A percentile compares a stretch with the other conserved stretches of the same genome.
Evolutionary conservation across 2,329 filamentous ascomycete genomes (phyloP).

Genomic region (Kalaharituber pfeilii): DNA sequence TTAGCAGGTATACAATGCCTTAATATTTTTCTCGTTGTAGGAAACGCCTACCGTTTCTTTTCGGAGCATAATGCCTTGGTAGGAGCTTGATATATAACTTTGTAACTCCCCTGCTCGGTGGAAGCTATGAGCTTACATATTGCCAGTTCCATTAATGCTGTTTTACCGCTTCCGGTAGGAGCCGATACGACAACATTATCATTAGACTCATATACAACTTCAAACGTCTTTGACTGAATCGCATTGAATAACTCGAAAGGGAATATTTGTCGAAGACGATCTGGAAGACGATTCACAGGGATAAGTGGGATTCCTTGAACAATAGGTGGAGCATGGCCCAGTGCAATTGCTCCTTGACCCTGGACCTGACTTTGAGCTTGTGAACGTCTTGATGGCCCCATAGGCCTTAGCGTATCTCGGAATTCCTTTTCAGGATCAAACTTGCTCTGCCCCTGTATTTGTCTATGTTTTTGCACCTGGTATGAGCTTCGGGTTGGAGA

Average conservation of each 20-base stretch:
- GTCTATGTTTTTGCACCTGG: neutral
- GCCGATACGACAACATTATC: conserved; percentile 67
- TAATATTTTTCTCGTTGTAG: too few relatives aligned
- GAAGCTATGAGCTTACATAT: conserved; percentile 52
- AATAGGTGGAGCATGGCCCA: conserved; percentile 21
- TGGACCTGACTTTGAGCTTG: neutral
- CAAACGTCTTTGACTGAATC: conserved; percentile 64
- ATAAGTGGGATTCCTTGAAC: conserved; percentile 30
- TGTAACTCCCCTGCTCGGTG: conserved; percentile 44
- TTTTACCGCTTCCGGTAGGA: conserved; percentile 75
- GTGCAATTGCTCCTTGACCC: neutral
- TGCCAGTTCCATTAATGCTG: conserved; percentile 61
- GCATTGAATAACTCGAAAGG: conserved; percentile 62
- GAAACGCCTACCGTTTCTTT: conserved; percentile 26
- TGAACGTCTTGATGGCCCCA: neutral
- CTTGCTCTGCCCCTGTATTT: neutral
- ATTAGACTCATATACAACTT: conserved; percentile 44
- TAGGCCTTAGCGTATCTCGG: neutral
- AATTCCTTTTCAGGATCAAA: neutral
- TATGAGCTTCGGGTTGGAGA: neutral
- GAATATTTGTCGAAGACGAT: conserved; percentile 52
- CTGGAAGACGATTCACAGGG: conserved; percentile 35
- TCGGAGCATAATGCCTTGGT: conserved; percentile 72
- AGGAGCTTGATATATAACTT: conserved; percentile 70
- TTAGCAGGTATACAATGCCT: neutral